A percentile compares a stretch with the other conserved stretches of the same genome.
These are phyloP conservation scores for Epichloe sibirici DNA, from an alignment of 2,329 filamentous ascomycete genomes.

Conservation along the genomic window DNA sequence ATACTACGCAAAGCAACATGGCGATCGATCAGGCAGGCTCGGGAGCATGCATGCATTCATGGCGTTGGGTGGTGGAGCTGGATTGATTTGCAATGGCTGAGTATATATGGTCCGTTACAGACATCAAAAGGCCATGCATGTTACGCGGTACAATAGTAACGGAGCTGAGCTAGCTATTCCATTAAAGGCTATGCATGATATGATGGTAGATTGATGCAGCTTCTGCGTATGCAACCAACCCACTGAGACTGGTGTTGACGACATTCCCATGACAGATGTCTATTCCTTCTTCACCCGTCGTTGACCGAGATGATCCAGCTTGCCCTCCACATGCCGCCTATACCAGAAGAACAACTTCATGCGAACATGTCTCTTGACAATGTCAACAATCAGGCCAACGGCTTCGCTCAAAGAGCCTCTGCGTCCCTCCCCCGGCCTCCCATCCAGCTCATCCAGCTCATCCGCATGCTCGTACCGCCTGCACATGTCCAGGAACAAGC, in stretches of 20 bases:
- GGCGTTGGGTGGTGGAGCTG: too few relatives aligned
- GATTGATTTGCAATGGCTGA: too few relatives aligned
- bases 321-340: conserved; percentile 13
- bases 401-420: conserved; percentile 8
- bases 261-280: neutral
- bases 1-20: neutral
- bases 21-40: too few relatives aligned
- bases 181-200: too few relatives aligned
- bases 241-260: neutral
- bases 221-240: too few relatives aligned
- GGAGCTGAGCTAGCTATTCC: too few relatives aligned
- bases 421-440: neutral
- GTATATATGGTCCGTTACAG: too few relatives aligned
- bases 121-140: too few relatives aligned
- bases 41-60: too few relatives aligned
- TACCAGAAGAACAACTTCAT: conserved; percentile 14
- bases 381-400: conserved; percentile 8
- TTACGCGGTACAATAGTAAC: too few relatives aligned
- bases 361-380: conserved; percentile 12
- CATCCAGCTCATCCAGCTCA: conserved; percentile 17
- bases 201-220: too few relatives aligned
- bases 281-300: conserved; percentile 6
- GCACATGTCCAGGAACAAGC: conserved; percentile 51
- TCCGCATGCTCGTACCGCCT: conserved; percentile 20
- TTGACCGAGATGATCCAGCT: conserved; percentile 17